Evolutionary conservation across 345 rosid genomes (phyloP).

Genomic region (Geranium rotundifolium): DNA sequence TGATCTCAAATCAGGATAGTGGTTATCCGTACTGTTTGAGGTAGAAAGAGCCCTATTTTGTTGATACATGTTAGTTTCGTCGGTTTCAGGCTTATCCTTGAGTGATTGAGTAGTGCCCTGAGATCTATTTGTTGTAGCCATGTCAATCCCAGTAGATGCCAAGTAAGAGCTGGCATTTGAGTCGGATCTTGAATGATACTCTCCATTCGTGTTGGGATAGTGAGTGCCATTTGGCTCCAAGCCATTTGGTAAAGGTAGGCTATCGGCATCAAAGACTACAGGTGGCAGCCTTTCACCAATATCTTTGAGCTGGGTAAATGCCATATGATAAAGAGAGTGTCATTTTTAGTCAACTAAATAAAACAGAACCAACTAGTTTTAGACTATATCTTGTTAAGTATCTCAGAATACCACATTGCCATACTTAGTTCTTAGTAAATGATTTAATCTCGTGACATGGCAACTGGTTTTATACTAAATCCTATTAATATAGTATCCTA

Average conservation of each 20-base stretch:
- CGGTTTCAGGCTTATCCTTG: constrained; percentile 30
- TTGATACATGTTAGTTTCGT: constrained; percentile 7
- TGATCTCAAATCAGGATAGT: constrained; percentile 28
- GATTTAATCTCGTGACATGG: no score
- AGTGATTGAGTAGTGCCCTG: constrained; percentile 24
- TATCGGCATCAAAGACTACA: constrained; percentile 49
- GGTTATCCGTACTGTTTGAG: constrained; percentile 28
- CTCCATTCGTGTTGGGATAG: constrained; percentile 41
- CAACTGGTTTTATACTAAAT: no score
- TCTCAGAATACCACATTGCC: no score
- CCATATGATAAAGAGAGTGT: no score
- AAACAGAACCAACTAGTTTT: no score
- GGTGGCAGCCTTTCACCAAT: constrained; percentile 77
- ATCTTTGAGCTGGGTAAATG: constrained; percentile 58
- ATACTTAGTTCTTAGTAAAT: no score
- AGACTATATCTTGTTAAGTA: no score
- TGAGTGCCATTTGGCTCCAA: constrained; percentile 41
- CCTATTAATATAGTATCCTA: no score
- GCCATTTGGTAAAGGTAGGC: constrained; percentile 37
- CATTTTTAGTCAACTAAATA: no score
- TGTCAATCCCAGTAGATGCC: constrained; percentile 29
- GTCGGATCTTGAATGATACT: constrained; percentile 50
- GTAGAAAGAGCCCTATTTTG: constrained; percentile 4
- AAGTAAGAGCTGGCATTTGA: constrained; percentile 36
- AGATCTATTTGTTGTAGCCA: constrained; percentile 31